Base-by-base conservation (phyloP, 2,329 filamentous ascomycete genomes). In the Leptographium radiaticola region DNA sequence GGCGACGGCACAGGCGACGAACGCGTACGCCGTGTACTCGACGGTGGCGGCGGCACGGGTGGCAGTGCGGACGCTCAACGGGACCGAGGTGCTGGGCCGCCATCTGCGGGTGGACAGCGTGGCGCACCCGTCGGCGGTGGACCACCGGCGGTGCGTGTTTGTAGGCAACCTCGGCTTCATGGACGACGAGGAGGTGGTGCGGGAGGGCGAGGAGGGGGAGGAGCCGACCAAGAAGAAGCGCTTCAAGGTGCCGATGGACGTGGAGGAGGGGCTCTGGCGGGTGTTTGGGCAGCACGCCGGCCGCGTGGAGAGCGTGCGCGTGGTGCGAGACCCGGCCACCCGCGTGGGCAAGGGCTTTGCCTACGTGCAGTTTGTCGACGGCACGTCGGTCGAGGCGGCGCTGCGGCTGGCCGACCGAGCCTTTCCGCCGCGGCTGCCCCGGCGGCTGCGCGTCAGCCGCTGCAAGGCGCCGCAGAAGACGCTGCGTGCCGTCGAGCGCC, bases 141-240 rank as follows among this genome's bases (percentile, higher is more conserved):
- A 95, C 65, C 83, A 95, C 67, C 83, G 86, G 56, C 86, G 90
- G 53, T 98, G 93, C 67, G 84, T 98, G 16, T 98, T 98, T 64
- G 87, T 98, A 31, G 93, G 93, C 48, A 98, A 98, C 65, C 77
- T 98, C 1, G 89, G 89, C 50, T 98, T 98, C 63, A 88, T 98
- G 16, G 91, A 96, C 63, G 89, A 96, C 60, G 90, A 96, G 70
- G 75, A 85, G 51, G n/a, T 38, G 42, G 33, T 18, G 83, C 80
- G 51, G 77, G 79, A 83, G 63, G 87, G 87, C 65, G 63, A 61
- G 1, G 64, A 64, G 4, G 55, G 33, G 16, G 36, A 12, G 16
- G 12, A 39, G 49, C 31, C 13, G n/a, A 20, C 31, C 31, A 42
- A 34, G 34, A 81, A 79, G 63, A 75, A 64, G 55, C 81, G 81